phyloP scores from a whole-genome alignment of 306 rosid genomes.

The Cucurbita pepo region DNA sequence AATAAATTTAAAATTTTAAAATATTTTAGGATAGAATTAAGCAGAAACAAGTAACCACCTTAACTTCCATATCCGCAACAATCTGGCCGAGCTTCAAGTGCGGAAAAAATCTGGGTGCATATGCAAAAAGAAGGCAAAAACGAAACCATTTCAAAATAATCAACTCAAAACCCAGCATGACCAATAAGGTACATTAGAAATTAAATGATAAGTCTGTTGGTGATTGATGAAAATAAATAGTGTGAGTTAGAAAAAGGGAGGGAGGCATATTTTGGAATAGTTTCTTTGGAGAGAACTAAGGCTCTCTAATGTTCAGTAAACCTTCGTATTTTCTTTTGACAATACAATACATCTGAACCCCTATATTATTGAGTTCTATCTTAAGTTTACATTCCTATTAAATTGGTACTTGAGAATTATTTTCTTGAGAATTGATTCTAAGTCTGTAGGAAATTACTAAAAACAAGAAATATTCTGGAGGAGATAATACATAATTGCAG shows the following conservation, averaged over 20 bases:
- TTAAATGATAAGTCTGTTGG: neutral
- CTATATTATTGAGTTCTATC: no score
- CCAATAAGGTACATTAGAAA: neutral
- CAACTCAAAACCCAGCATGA: neutral
- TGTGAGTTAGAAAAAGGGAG: neutral
- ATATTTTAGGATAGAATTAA: neutral
- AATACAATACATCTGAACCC: no score
- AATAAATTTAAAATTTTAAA: slow-evolving; percentile 1
- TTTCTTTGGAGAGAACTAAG: neutral
- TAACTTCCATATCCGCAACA: slow-evolving; percentile 43
- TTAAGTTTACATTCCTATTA: no score
- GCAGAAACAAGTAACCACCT: slow-evolving; percentile 30
- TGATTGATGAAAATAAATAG: neutral
- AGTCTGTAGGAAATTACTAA: no score
- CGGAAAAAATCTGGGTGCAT: slow-evolving; percentile 60
- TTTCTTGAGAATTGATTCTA: no score
- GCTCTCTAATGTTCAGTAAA: neutral
- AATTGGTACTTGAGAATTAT: no score
- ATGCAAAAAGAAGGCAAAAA: neutral
- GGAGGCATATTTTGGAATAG: neutral
- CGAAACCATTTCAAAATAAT: neutral
- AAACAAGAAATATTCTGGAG: no score
- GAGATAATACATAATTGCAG: no score
- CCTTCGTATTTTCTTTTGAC: neutral
- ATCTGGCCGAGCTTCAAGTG: slow-evolving; percentile 39